These are phyloP conservation scores for Arthrobotrys sphaeroides DNA, from an alignment of 2,329 filamentous ascomycete genomes.

Conservation along the genomic window DNA sequence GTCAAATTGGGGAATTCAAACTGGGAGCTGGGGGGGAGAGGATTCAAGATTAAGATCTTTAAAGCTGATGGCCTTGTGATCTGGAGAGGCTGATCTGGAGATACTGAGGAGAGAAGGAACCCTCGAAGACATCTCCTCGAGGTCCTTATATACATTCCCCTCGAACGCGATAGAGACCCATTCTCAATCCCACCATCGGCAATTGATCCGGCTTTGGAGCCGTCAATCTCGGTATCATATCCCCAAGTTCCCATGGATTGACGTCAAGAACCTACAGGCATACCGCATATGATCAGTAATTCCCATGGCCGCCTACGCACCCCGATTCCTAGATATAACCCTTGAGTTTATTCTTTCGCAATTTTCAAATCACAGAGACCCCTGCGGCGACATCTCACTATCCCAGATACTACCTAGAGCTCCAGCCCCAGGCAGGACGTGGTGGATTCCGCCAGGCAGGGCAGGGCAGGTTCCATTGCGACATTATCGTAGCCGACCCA, in stretches of 20 bases:
- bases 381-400: conserved; percentile 6
- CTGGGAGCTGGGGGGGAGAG: conserved; percentile 8
- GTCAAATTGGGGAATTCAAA: conserved; percentile 28
- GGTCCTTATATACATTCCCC: conserved; percentile 20
- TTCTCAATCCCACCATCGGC: neutral
- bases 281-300: conserved; percentile 46
- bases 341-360: neutral
- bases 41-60: conserved; percentile 11
- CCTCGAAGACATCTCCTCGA: neutral
- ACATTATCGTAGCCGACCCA: conserved; percentile 12
- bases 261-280: conserved; percentile 24
- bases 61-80: conserved; percentile 16
- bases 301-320: neutral
- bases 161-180: neutral
- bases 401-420: conserved; percentile 17
- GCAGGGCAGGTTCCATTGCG: conserved; percentile 10
- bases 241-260: conserved; percentile 20
- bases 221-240: conserved; percentile 2
- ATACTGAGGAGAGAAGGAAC: neutral
- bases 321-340: neutral
- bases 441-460: conserved; percentile 12
- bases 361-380: conserved; percentile 17
- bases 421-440: conserved; percentile 9
- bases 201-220: neutral
- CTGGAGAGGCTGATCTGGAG: conserved; percentile 24